These are phyloP conservation scores for Tephrocybe sp. DNA, from an alignment of 768 basidiomycete species.

Conservation along the genomic window DNA sequence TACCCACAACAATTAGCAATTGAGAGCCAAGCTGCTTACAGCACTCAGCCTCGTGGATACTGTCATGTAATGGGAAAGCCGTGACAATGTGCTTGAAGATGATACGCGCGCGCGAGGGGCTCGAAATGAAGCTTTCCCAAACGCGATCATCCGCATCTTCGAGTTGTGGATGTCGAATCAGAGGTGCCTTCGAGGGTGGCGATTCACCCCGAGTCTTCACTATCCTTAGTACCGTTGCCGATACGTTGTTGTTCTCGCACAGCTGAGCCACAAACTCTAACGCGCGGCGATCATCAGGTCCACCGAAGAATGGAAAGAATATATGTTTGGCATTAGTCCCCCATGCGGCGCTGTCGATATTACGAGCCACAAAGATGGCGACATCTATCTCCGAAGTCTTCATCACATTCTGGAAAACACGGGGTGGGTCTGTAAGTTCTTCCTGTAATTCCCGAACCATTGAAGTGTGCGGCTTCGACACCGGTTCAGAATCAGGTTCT, in stretches of 20 bases:
- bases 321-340: slow-evolving; percentile 50
- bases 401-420: slow-evolving; percentile 82
- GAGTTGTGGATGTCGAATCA: slow-evolving; percentile 24
- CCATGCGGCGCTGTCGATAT: slow-evolving; percentile 21
- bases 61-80: slow-evolving; percentile 56
- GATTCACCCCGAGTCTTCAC: slow-evolving; percentile 28
- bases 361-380: slow-evolving; percentile 77
- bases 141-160: slow-evolving; percentile 75
- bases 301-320: slow-evolving; percentile 91
- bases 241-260: slow-evolving; percentile 62
- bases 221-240: slow-evolving; percentile 74
- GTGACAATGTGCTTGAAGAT: slow-evolving; percentile 56
- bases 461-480: neutral
- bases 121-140: slow-evolving; percentile 45
- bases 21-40: slow-evolving; percentile 21
- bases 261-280: slow-evolving; percentile 83
- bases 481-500: neutral
- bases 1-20: slow-evolving; percentile 66
- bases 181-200: neutral
- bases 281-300: slow-evolving; percentile 88
- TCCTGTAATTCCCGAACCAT: neutral
- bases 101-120: slow-evolving; percentile 49
- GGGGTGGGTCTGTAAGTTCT: slow-evolving; percentile 37
- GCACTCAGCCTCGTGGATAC: slow-evolving; percentile 43
- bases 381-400: slow-evolving; percentile 69